A percentile compares a stretch with the other conserved stretches of the same genome.
These are phyloP conservation scores for Penicillium angulare DNA, from an alignment of 495 filamentous ascomycete genomes.

Conservation along the genomic window DNA sequence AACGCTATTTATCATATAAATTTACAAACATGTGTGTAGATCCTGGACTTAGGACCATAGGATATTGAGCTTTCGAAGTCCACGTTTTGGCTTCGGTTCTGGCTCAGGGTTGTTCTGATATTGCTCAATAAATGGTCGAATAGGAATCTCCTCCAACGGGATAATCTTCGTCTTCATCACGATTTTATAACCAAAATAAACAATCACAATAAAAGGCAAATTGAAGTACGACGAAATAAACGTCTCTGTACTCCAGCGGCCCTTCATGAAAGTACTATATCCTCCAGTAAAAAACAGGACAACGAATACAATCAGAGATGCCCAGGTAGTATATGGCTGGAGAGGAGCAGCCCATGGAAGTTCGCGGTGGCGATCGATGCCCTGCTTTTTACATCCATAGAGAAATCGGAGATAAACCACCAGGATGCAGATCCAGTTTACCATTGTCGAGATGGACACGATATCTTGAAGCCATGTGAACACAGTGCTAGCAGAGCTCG, in stretches of 20 bases:
- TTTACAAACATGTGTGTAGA: too few species aligned
- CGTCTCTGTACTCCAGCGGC: slow-evolving; percentile 31
- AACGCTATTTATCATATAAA: too few species aligned
- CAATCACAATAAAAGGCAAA: slow-evolving; percentile 50
- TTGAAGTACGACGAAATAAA: slow-evolving; percentile 41
- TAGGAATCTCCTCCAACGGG: slow-evolving; percentile 47
- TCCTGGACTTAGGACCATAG: slow-evolving; percentile 27
- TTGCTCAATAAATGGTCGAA: slow-evolving; percentile 28
- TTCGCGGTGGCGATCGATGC: slow-evolving; percentile 35
- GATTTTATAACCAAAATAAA: slow-evolving; percentile 56
- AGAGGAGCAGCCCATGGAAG: slow-evolving; percentile 50
- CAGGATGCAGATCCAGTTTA: slow-evolving; percentile 54
- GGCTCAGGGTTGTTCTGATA: slow-evolving; percentile 23
- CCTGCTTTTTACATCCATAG: slow-evolving; percentile 50
- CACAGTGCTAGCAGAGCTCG: slow-evolving; percentile 48
- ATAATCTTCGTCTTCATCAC: slow-evolving; percentile 53
- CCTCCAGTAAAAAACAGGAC: slow-evolving; percentile 39
- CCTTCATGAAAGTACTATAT: slow-evolving; percentile 49
- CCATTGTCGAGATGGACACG: slow-evolving; percentile 51
- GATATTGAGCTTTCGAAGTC: slow-evolving; percentile 19
- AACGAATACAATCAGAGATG: slow-evolving; percentile 44
- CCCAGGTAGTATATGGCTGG: slow-evolving; percentile 52
- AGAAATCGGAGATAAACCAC: slow-evolving; percentile 55
- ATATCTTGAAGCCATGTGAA: slow-evolving; percentile 59
- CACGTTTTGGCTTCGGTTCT: slow-evolving; percentile 11